Conservation (phyloP, 2,329 filamentous ascomycete species). For the Esteya vermicola region DNA sequence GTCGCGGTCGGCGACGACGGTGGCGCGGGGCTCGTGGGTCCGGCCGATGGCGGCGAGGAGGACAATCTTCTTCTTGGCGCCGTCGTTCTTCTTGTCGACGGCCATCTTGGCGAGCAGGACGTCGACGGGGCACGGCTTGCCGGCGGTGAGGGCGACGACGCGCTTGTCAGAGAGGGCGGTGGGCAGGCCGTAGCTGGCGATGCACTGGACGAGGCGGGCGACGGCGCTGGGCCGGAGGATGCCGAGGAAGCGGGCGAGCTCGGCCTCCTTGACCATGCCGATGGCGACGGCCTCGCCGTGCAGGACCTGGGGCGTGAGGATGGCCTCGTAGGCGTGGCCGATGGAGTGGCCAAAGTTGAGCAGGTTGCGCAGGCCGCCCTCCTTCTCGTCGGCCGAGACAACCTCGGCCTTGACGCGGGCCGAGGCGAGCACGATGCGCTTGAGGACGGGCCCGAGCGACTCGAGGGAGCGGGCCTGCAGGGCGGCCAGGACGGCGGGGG, state of each 20-base stretch:
- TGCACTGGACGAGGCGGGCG: conserved; percentile 79
- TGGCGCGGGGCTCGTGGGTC: conserved; percentile 77
- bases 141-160: conserved; percentile 68
- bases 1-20: conserved; percentile 70
- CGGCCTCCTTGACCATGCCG: conserved; percentile 96
- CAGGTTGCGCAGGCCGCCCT: conserved; percentile 84
- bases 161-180: conserved; percentile 73
- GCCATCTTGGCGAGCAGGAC: conserved; percentile 84
- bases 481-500: conserved; percentile 58
- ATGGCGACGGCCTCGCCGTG: conserved; percentile 95
- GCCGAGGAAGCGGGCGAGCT: conserved; percentile 79
- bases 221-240: conserved; percentile 77
- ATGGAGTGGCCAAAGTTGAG: conserved; percentile 98
- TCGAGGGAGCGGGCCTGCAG: conserved; percentile 50
- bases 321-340: conserved; percentile 89
- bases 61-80: conserved; percentile 89
- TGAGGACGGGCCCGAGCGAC: conserved; percentile 55
- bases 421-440: conserved; percentile 73
- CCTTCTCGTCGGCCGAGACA: conserved; percentile 85
- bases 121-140: conserved; percentile 78
- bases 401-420: conserved; percentile 90
- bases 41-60: conserved; percentile 80
- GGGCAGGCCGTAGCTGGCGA: conserved; percentile 84
- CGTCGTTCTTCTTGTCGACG: conserved; percentile 97
- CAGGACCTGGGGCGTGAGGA: conserved; percentile 85